phyloP scores from a whole-genome alignment of 331 rosid species.

The Cydonia oblonga region DNA sequence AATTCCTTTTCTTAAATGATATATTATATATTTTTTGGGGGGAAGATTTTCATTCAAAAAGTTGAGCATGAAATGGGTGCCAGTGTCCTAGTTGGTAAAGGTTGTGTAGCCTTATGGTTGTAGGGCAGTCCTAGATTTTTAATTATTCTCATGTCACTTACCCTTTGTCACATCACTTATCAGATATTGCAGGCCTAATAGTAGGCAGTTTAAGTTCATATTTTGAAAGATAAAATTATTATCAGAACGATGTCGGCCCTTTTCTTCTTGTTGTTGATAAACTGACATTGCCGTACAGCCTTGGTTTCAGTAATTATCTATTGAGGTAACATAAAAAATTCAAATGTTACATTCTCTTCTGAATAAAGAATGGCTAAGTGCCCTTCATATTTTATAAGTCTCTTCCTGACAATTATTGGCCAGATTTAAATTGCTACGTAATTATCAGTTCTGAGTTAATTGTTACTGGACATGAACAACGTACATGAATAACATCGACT shows the following conservation, averaged over 20 bases:
- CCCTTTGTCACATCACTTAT: background rate
- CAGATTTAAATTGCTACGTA: background rate
- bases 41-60: background rate
- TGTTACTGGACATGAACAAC: background rate
- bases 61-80: background rate
- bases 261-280: background rate
- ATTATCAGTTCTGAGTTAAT: background rate
- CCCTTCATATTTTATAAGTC: background rate
- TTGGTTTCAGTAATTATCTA: constrained; percentile 4
- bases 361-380: background rate
- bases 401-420: background rate
- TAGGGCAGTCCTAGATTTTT: background rate
- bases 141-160: background rate
- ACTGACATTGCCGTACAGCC: constrained; percentile 4
- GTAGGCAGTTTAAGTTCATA: background rate
- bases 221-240: background rate
- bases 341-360: background rate
- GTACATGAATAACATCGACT: background rate
- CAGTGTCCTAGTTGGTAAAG: background rate
- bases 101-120: background rate
- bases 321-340: background rate
- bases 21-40: too few species aligned
- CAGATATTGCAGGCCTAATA: background rate
- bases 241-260: background rate
- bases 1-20: too few species aligned